Evolutionary conservation across 371 early-diverging fungal genomes (phyloP), one percentile per base, ranked within the genome.

Genomic region (Apophysomyces variabilis): DNA sequence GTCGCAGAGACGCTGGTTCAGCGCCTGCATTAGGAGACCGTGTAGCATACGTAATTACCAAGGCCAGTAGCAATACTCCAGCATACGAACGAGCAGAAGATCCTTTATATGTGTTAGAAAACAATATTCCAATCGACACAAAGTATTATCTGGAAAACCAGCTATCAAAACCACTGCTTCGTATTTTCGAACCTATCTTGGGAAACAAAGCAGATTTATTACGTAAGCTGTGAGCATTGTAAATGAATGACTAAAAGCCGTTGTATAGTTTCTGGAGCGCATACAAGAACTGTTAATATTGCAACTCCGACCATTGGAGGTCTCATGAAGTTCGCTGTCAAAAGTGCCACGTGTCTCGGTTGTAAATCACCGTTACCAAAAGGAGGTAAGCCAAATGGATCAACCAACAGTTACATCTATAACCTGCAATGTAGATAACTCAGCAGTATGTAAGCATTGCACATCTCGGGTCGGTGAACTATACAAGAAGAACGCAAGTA

Each of bases 71-170:
- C 67, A 92, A 90, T 59, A 91, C 93, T 18, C 92, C 96, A 35
- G 95, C 99, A 4, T 98, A 99, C 72, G 99, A 99, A 69, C 95
- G 96, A 71, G 94, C 98, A 0, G 99, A 99, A 82, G 99, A 99
- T 79, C 99, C 99, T 16, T 87, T 99, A 26, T 99, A 95, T 72
- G 99, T 99, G 11, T 87, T 99, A 43, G 99, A 99, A 66, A 92
- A 99, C 76, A 98, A 97, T 77, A 84, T 99, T 37, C 98, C 99
- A 3, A 99, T 99, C 65, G 99, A 99, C 72, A 97, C 97, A 4
- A 93, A 92, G 68, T 99, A 99, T 80, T 99, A 99, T 71, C 87
- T 99, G 16, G 99, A 99, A 63, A 95, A 99, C 66, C 99, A 99
- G 78, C 83, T 99, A 13, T 86, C 94, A 3, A 99, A 99, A 41